Conservation (phyloP, 495 filamentous ascomycete genomes). For the Cudoniella acicularis region DNA sequence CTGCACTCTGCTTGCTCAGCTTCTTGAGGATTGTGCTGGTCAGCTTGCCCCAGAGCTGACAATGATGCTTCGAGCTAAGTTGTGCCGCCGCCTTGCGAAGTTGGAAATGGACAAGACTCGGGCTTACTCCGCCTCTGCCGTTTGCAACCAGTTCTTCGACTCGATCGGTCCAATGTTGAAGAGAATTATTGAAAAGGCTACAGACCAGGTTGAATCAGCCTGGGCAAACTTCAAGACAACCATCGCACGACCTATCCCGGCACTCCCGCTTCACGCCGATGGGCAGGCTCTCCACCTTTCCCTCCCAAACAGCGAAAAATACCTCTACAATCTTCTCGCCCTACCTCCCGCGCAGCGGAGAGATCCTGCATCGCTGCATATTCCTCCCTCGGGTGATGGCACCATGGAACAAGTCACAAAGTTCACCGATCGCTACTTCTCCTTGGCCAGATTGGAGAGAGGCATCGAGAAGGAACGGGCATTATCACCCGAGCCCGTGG, state of each 20-base stretch:
- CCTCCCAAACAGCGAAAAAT: constrained; percentile 41
- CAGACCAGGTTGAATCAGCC: constrained; percentile 22
- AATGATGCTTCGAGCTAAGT: constrained; percentile 38
- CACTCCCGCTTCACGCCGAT: constrained; percentile 36
- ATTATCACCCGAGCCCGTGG: background rate
- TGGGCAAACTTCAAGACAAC: constrained; percentile 37
- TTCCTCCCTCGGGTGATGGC: constrained; percentile 11
- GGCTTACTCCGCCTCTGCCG: background rate
- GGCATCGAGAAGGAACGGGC: constrained; percentile 19
- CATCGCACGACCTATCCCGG: constrained; percentile 27
- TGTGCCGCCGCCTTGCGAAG: constrained; percentile 59
- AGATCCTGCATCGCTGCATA: constrained; percentile 8
- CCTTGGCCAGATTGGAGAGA: constrained; percentile 29
- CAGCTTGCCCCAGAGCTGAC: constrained; percentile 27
- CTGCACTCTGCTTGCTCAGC: constrained; percentile 35
- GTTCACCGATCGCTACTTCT: constrained; percentile 29
- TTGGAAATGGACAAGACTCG: constrained; percentile 39
- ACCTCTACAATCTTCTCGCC: constrained; percentile 20
- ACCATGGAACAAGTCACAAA: constrained; percentile 20
- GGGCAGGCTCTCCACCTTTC: constrained; percentile 29
- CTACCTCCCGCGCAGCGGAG: background rate
- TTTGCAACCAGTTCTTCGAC: constrained; percentile 23
- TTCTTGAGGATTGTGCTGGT: constrained; percentile 37
- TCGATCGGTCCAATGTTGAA: constrained; percentile 24
- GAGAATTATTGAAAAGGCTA: constrained; percentile 27